phyloP scores from a whole-genome alignment of 345 rosid genomes.

The Erodium maritimum region DNA sequence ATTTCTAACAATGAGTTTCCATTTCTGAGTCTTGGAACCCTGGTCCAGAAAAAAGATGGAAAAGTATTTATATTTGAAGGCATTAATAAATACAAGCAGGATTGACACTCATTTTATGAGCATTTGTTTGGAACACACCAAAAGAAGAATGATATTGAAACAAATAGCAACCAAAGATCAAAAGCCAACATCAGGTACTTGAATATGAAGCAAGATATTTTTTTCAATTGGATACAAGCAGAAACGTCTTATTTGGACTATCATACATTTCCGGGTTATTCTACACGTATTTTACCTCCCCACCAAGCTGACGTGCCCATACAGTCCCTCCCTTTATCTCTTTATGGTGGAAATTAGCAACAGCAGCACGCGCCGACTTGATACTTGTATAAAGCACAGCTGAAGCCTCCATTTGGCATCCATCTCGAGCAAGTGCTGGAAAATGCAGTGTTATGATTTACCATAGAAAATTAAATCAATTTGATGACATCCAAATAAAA shows the following conservation, averaged over 20 bases:
- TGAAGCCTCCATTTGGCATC: constrained; percentile 79
- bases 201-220: no score
- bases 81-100: no score
- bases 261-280: neutral
- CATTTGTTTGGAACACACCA: no score
- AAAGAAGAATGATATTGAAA: no score
- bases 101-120: no score
- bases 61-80: neutral
- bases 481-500: neutral
- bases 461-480: no score
- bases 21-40: constrained; percentile 95
- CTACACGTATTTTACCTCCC: constrained; percentile 49
- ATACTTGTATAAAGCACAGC: constrained; percentile 77
- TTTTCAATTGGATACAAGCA: no score
- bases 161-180: no score
- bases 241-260: no score
- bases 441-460: constrained; percentile 5
- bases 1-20: constrained; percentile 84
- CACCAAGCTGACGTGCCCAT: constrained; percentile 98
- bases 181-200: no score
- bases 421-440: constrained; percentile 81
- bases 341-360: constrained; percentile 53
- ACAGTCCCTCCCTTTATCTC: constrained; percentile 48
- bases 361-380: constrained; percentile 60
- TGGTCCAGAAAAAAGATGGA: constrained; percentile 18